phyloP scores from a whole-genome alignment of 371 early-diverging fungal species.

The Phascolomyces articulosus region DNA sequence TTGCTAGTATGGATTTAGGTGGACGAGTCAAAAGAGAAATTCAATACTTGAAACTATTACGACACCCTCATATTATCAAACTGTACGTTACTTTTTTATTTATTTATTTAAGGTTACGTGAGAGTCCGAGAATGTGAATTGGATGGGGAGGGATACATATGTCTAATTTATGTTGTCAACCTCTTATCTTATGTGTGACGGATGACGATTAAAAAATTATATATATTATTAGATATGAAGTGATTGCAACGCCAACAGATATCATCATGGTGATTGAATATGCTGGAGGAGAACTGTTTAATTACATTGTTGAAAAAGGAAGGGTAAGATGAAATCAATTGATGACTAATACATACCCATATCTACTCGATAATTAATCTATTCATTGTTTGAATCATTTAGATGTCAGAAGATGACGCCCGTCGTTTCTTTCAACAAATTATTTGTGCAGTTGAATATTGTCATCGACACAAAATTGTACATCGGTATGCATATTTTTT shows the following conservation, averaged over 20 bases:
- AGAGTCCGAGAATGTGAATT: no score
- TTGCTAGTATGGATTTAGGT: constrained; percentile 92
- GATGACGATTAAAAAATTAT: no score
- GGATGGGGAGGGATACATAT: no score
- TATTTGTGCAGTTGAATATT: constrained; percentile 97
- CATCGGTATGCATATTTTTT: constrained; percentile 74
- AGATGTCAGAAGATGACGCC: constrained; percentile 92
- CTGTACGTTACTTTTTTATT: constrained; percentile 56
- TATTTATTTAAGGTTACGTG: no score
- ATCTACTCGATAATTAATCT: no score
- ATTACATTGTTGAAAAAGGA: constrained; percentile 95
- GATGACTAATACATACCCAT: no score
- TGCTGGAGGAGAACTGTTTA: constrained; percentile 95
- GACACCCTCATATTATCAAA: constrained; percentile 98
- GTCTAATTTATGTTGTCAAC: no score
- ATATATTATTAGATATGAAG: constrained; percentile 76
- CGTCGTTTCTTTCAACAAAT: constrained; percentile 97
- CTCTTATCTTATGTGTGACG: no score
- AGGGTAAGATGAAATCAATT: constrained; percentile 70
- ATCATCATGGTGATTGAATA: constrained; percentile 98
- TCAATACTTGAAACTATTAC: constrained; percentile 91
- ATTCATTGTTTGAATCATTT: not conserved
- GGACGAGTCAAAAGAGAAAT: constrained; percentile 97
- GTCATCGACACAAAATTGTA: constrained; percentile 97
- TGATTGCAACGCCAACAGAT: constrained; percentile 95